Evolutionary conservation across 169 alveolate genomes (phyloP), one percentile per base, ranked within the genome.

Genomic region (Eimeria maxima): DNA sequence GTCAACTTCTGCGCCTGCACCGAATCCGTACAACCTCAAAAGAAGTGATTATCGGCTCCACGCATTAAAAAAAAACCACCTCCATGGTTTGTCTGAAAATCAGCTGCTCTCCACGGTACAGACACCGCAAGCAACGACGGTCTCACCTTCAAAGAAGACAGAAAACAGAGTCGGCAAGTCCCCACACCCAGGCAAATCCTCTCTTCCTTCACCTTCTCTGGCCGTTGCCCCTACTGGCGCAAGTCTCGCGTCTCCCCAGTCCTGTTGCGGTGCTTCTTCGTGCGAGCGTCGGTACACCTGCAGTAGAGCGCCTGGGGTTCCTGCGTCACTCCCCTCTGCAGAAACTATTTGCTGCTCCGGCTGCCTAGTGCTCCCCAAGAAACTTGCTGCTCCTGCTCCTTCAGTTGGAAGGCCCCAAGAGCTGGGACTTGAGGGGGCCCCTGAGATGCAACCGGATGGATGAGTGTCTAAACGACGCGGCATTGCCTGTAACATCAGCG

Each of bases 1-100:
- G 53, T 94, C 96, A 45, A 84, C 90, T 42, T 94, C 96, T 16
- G 78, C 90, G 24, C 96, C 96, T 93, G 84, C 87, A 45, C 8
- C n/a, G 42, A 11, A 47, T 16, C 33, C 20, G 38, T 44, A 24
- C 74, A 81, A 2, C 60, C 24, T 45, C 22, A 55, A 81, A 7
- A 80, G 11, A 80, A 80, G 45, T 8, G 10, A 8, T 57, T 76
- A 11, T 11, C 81, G 13, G n/a, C 20, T 13, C 0, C 38, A 33
- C 1, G 38, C 38, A 33, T 33, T 33, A 33, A 33, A 33, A 1
- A 33, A 33, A 33, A 1, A 0, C 38, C 38, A 33, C 38, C 38
- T 1, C 1, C 38, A 33, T 33, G 0, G 38, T 33, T 1, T 33
- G 38, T 33, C 0, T 53, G 63, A 16, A 16, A 53, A 16, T 53